Evolutionary conservation across 2,329 filamentous ascomycete genomes (phyloP).

Genomic region (Pseudogymnoascus sp.): DNA sequence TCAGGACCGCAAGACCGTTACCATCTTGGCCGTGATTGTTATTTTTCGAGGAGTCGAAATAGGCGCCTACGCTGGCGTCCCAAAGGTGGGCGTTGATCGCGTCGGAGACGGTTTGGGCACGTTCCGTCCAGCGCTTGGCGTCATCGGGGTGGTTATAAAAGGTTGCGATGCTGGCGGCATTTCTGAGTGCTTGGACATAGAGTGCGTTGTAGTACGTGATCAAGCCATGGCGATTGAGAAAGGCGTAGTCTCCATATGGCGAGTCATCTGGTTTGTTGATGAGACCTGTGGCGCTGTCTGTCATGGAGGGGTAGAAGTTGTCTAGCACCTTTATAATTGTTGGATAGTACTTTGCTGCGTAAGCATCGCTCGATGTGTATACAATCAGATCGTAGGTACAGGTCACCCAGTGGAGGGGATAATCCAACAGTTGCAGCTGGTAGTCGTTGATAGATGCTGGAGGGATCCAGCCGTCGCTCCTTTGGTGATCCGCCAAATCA

Average conservation of each 20-base stretch:
- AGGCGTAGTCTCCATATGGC: constrained; percentile 43
- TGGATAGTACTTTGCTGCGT: constrained; percentile 34
- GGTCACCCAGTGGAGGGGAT: constrained; percentile 44
- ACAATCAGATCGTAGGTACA: constrained; percentile 40
- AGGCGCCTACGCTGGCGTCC: constrained; percentile 35
- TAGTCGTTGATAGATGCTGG: constrained; percentile 38
- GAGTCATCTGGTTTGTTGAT: constrained; percentile 34
- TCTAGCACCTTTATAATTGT: constrained; percentile 36
- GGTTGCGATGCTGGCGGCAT: constrained; percentile 36
- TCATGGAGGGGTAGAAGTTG: constrained; percentile 37
- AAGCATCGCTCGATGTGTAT: constrained; percentile 39
- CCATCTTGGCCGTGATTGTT: constrained; percentile 40
- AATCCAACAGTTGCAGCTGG: constrained; percentile 40
- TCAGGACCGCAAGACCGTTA: constrained; percentile 39
- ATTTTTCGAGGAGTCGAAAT: constrained; percentile 34
- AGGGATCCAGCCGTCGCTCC: constrained; percentile 44
- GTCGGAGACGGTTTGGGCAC: constrained; percentile 29
- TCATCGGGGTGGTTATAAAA: constrained; percentile 26
- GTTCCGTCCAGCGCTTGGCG: constrained; percentile 32
- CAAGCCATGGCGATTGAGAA: constrained; percentile 37
- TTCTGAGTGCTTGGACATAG: constrained; percentile 37
- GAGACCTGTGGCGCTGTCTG: constrained; percentile 31
- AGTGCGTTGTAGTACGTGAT: constrained; percentile 46
- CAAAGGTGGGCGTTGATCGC: constrained; percentile 32
- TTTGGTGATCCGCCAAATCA: constrained; percentile 41